Conservation (phyloP, 257 asterid species). For the Capsicum chinense region DNA sequence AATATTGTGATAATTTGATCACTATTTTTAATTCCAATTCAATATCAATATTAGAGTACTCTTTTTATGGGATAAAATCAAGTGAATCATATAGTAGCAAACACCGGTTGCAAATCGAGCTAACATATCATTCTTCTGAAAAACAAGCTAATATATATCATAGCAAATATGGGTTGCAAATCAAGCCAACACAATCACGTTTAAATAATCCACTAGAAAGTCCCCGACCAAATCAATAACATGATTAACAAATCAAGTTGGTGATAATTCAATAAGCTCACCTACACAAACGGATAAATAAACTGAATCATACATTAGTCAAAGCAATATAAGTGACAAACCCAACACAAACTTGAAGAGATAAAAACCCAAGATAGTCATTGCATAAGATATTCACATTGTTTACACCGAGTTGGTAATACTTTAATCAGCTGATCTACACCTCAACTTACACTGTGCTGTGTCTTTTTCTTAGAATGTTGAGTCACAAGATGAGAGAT, state of each 20-base stretch:
- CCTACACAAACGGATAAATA: constrained; percentile 21
- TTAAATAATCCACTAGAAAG: background rate
- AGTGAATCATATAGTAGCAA: background rate
- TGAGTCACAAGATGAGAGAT: constrained; percentile 75
- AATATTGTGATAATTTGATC: no score
- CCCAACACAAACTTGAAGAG: background rate
- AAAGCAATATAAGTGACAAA: background rate
- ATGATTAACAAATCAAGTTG: constrained; percentile 12
- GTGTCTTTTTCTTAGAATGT: constrained; percentile 76
- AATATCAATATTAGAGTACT: no score
- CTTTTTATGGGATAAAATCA: background rate
- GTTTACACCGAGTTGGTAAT: constrained; percentile 6
- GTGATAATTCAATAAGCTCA: constrained; percentile 19
- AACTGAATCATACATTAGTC: constrained; percentile 21
- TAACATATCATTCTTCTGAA: background rate
- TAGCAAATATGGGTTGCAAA: background rate
- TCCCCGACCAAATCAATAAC: background rate
- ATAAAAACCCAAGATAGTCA: background rate
- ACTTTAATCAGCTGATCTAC: constrained; percentile 32
- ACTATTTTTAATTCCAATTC: no score
- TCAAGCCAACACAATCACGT: background rate
- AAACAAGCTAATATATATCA: background rate
- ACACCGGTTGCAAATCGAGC: background rate
- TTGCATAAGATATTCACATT: background rate
- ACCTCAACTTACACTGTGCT: constrained; percentile 38